phyloP scores from a whole-genome alignment of 768 basidiomycete species.

The Filobasidium floriforme region DNA sequence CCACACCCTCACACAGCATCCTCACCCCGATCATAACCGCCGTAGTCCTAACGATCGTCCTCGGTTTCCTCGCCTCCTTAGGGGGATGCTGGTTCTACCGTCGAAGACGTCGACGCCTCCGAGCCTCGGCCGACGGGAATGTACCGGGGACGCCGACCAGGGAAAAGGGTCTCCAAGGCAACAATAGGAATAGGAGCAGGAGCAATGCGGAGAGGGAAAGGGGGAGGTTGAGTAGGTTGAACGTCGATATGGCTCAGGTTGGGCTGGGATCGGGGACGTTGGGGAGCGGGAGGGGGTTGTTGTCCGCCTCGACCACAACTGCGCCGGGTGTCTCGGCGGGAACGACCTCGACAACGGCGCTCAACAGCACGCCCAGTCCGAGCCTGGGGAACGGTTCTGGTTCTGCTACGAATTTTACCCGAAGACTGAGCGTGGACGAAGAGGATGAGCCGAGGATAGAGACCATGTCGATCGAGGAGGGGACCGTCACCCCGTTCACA shows the following conservation, averaged over 20 bases:
- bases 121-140: not conserved
- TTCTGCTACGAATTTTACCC: not conserved
- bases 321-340: no score
- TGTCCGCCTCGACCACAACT: not conserved
- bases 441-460: not conserved
- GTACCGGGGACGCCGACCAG: not conserved
- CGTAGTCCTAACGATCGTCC: not conserved
- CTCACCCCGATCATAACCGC: not conserved
- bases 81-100: conserved; percentile 3
- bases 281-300: not conserved
- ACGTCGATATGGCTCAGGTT: not conserved
- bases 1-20: conserved; percentile 1
- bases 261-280: not conserved
- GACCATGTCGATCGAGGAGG: conserved; percentile 1
- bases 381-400: not conserved
- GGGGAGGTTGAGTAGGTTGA: not conserved
- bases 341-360: no score
- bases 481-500: not conserved
- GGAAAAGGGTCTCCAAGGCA: not conserved
- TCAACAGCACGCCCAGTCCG: no score
- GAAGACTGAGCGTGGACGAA: not conserved
- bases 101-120: not conserved
- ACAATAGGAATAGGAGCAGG: not conserved
- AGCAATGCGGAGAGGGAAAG: no score
- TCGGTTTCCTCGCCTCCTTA: not conserved